Base-by-base conservation (phyloP, 768 basidiomycete species). In the Hysterangium stoloniferum region DNA sequence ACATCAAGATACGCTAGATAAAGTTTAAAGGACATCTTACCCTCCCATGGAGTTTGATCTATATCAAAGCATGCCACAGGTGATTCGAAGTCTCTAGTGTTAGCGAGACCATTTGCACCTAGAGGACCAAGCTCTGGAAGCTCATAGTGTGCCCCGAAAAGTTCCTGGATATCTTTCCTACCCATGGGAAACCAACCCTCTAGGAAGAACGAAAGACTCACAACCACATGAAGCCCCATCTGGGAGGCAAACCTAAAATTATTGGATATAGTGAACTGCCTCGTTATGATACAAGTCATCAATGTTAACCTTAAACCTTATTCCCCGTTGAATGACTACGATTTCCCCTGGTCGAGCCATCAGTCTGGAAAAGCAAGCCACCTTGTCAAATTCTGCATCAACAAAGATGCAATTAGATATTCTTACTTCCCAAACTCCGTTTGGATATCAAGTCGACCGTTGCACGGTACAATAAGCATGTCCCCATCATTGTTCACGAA, bases 321-420 rank as follows among this genome's bases (percentile, higher is more conserved):
- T 76, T 1, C 82, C 82, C 4, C 80, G 73, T 59, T 80, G 80
- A 52, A 84, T 75, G 45, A 84, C 80, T 17, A 74, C 68, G 19
- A 84, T 63, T 60, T 85, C 83, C 8, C 83, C 83, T 17, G 80
- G 76, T 9, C 75, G 63, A 9, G 75, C 78, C 79, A 81, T 80
- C 53, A 83, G 51, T 56, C 78, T 80, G 27, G 38, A 32, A 27
- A n/a, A 15, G 27, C 33, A 8, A 37, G 9, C 19, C n/a, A 48
- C 22, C 54, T 56, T 25, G 56, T 33, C 38, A 52, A 28, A 7
- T 24, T 35, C 29, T 3, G 15, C 25, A 22, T 24, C 8, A 25
- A 13, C 9, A 40, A 5, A 37, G 0, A 20, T 6, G 54, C 25
- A 25, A 20, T 20, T 37, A 12, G 28, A 2, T 28, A 4, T 15